phyloP scores from a whole-genome alignment of 2,329 filamentous ascomycete genomes.

The Claviceps spartinae region DNA sequence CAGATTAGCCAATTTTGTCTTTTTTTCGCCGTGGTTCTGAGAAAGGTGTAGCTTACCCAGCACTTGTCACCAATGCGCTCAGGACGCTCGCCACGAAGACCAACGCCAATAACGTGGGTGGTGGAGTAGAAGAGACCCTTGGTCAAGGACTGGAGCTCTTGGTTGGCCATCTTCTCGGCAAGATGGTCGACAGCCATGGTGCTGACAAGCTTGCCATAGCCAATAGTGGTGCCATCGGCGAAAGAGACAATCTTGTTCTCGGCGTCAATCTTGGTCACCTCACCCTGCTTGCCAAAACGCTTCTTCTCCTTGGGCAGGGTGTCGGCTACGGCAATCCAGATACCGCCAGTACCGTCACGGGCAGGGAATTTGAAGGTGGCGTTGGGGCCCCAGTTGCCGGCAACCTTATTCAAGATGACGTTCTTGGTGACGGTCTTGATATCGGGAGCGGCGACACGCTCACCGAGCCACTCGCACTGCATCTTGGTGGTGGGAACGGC shows the following conservation, averaged over 20 bases:
- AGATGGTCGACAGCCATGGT: slow-evolving; percentile 94
- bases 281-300: slow-evolving; percentile 71
- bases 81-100: slow-evolving; percentile 79
- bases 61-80: slow-evolving; percentile 98
- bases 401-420: slow-evolving; percentile 89
- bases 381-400: slow-evolving; percentile 96
- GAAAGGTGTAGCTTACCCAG: slow-evolving; percentile 52
- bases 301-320: slow-evolving; percentile 88
- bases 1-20: background rate
- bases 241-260: slow-evolving; percentile 71
- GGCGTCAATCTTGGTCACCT: slow-evolving; percentile 77
- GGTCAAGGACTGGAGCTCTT: slow-evolving; percentile 68
- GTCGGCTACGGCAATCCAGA: slow-evolving; percentile 95
- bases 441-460: slow-evolving; percentile 94
- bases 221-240: slow-evolving; percentile 72
- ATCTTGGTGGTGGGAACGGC: slow-evolving; percentile 98
- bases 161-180: slow-evolving; percentile 74
- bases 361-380: slow-evolving; percentile 97
- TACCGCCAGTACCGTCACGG: slow-evolving; percentile 87
- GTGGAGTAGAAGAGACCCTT: slow-evolving; percentile 94
- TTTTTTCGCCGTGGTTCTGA: background rate
- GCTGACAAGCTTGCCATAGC: slow-evolving; percentile 84
- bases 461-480: slow-evolving; percentile 97
- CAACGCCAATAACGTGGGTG: slow-evolving; percentile 94
- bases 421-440: slow-evolving; percentile 90